A percentile compares a stretch with the other conserved stretches of the same genome.
Evolutionary conservation across 306 rosid genomes (phyloP).

Genomic region (apple (Malus domestica)): DNA sequence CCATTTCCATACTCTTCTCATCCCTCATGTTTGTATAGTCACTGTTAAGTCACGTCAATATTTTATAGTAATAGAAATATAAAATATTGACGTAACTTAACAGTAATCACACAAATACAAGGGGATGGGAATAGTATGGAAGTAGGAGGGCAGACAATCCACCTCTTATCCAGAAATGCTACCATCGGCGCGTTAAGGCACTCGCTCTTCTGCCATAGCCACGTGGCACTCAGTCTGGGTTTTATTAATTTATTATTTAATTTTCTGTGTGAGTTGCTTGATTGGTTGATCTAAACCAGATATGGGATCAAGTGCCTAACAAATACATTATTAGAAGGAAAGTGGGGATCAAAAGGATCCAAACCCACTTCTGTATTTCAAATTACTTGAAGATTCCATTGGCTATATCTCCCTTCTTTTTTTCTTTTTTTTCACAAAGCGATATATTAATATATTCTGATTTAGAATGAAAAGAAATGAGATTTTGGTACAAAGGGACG

Average conservation of each 20-base stretch:
- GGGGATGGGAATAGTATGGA: too few species aligned
- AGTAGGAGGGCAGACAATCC: too few species aligned
- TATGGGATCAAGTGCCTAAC: conserved; percentile 20
- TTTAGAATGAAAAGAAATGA: background rate
- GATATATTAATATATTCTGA: too few species aligned
- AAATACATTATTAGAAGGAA: background rate
- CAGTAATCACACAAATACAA: too few species aligned
- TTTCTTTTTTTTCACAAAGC: too few species aligned
- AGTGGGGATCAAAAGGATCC: background rate
- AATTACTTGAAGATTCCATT: background rate
- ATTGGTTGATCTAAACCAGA: background rate
- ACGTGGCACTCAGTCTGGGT: background rate
- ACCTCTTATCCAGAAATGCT: background rate
- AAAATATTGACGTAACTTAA: too few species aligned
- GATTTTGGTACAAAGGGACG: rapidly evolving
- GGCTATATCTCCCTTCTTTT: background rate
- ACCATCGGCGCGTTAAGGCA: background rate
- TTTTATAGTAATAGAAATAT: too few species aligned
- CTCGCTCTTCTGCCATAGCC: background rate
- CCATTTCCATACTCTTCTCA: too few species aligned
- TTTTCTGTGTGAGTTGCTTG: background rate
- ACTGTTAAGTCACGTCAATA: too few species aligned
- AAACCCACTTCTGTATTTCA: background rate
- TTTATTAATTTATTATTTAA: background rate
- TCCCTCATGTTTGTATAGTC: too few species aligned